A percentile compares a stretch with the other conserved stretches of the same genome.
Conservation (phyloP, 2,329 filamentous ascomycete species). For the Fusarium burgessii region DNA sequence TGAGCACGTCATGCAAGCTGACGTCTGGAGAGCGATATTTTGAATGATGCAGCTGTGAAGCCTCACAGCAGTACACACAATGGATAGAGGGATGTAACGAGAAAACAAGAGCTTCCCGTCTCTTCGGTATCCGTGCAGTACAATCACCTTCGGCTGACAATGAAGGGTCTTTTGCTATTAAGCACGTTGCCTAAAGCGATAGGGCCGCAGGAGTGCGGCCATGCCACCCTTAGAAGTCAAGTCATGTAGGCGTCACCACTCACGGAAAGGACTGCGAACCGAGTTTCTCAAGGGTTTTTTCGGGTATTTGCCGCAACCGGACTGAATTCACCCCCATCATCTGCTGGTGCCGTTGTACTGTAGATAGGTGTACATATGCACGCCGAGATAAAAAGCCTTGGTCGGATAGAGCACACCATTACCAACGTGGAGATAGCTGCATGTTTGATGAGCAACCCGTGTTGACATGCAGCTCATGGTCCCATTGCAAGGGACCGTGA, state of each 20-base stretch:
- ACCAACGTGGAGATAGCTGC: constrained; percentile 35
- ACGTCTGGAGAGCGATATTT: constrained; percentile 16
- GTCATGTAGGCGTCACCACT: constrained; percentile 11
- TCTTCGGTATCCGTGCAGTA: not conserved
- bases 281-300: not conserved
- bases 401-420: constrained; percentile 9
- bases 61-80: constrained; percentile 1
- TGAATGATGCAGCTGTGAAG: constrained; percentile 8
- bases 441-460: constrained; percentile 36
- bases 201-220: constrained; percentile 8
- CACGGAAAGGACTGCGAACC: constrained; percentile 11
- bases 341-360: constrained; percentile 19
- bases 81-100: constrained; percentile 7
- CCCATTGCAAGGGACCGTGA: constrained; percentile 26
- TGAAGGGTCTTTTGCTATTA: constrained; percentile 13
- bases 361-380: constrained; percentile 22
- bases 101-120: not conserved
- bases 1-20: constrained; percentile 26
- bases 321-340: not conserved
- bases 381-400: constrained; percentile 17
- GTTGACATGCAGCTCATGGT: constrained; percentile 37
- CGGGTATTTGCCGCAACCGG: constrained; percentile 2
- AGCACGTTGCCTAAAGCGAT: constrained; percentile 7
- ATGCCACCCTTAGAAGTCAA: not conserved
- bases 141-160: not conserved